Base-by-base conservation (phyloP, 768 basidiomycete species). In the Tylopilus subfusipes region DNA sequence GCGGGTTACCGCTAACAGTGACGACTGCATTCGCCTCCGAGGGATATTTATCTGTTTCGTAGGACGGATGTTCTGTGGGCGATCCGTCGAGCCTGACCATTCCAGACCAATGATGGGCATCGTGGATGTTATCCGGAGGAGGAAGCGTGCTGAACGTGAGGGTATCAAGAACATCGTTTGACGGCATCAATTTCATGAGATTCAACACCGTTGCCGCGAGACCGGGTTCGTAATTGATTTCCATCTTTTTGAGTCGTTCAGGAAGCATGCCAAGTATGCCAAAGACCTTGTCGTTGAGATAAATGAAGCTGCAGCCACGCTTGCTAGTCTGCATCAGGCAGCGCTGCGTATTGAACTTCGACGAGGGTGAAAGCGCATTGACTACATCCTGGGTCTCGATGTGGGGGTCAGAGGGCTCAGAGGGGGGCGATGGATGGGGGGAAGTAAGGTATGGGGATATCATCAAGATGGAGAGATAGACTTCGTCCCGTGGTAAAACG, bases 361-460 rank as follows among this genome's bases (percentile, higher is more conserved):
- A 57, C 10, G 6, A n/a, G 24, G 57, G 57, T 18, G 57, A 58
- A 6, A 58, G 46, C 9, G 49, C 7, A n/a, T 58, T 58, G 40
- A 57, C 12, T 14, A 58, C 49, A 14, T 52, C 55, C 25, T 57
- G 55, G 22, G 34, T 48, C 2, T 49, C 51, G 18, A 58, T 3
- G 16, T 39, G 30, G 45, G 27, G 1, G 14, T 51, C 31, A 7
- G 18, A 24, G 24, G 6, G 16, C 9, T 0, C 18, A 10, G 25
- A 16, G 14, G 48, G 38, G 19, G 54, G n/a, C 2, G 36, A 40
- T 33, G 18, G 48, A 50, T 27, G 19, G 13, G 5, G 21, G 16
- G 50, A 34, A 6, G 50, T 48, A 45, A 58, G 57, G 46, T 52
- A 57, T 1, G 57, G 57, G 13, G 57, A 57, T 40, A 52, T 57